Evolutionary conservation across 768 basidiomycete genomes (phyloP), one percentile per base, ranked within the genome.

Genomic region (Collybiopsis luxurians): DNA sequence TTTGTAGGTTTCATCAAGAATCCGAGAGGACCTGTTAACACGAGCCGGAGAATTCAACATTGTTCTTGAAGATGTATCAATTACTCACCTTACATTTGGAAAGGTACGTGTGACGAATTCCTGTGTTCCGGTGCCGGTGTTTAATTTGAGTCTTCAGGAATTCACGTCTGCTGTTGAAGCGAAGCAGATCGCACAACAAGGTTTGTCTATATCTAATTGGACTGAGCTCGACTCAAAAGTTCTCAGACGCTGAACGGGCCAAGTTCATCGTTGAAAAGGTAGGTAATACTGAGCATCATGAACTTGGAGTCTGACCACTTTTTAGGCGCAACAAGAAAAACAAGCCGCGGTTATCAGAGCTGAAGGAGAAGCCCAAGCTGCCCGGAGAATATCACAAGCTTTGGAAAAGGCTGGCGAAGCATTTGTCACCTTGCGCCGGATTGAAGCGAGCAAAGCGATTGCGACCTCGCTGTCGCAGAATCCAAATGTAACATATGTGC

Each of bases 201-300:
- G 92, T 92, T 63, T 47, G 75, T 60, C 42, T 26, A 21, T 27
- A 48, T 48, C 21, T 28, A 3, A 21, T 2, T 15, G 23, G 34
- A 15, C 23, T 19, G 4, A 11, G 19, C 36, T 43, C 24, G 5
- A 1, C 17, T 9, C 59, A 50, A 51, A 53, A 43, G 34, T 45
- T 52, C 38, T 27, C 63, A 95, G 96, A 98, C 74, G 97, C 97
- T 60, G 97, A 99, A 75, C 86, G 97, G 31, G 97, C 97, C 56
- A 98, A 98, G 73, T 99, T 98, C 72, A 91, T 98, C 61, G 97
- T 99, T 60, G 97, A 99, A 77, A 98, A 97, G 82, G 94, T 92
- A 59, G 55, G 78, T 64, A 43, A 11, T 15, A 27, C 13, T 24
- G 15, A 11, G 26, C 13, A 34, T 31, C 38, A 56, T 3, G 11